Base-by-base conservation (phyloP, 2,329 filamentous ascomycete species). In the Beauveria sp. region DNA sequence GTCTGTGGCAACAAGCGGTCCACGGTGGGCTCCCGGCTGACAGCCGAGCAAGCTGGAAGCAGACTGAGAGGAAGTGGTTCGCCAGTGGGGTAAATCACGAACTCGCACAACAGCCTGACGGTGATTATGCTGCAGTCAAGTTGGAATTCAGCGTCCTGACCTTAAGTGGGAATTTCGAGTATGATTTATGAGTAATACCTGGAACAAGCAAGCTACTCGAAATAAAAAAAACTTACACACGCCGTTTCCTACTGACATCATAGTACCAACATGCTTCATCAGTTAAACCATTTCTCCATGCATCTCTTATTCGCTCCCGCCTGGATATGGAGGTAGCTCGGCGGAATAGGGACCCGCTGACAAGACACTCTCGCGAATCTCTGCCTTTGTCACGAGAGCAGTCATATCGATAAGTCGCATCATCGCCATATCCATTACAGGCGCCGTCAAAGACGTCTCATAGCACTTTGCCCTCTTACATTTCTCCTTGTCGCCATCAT, bases 1-100 rank as follows among this genome's bases (percentile, higher is more conserved):
- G 70, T 75, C 73, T 74, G 74, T 75, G 73, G 74, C 74, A 75
- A 75, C 73, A 67, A 26, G 56, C n/a, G 47, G 20, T 46, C n/a
- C 30, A 16, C 20, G 18, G 50, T 53, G 28, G 28, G 30, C n/a
- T 38, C 24, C 43, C 10, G 22, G 20, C n/a, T 46, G 43, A 38
- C 12, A 38, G 34, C 12, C 30, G 30, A 34, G 12, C 30, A 34
- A 34, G 30, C 30, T 34, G 10, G 4, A 10, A 34, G 10, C 30
- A 34, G 12, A 14, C 12, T 14, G 30, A 14, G 34, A 14, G 34
- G 34, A 38, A 38, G 12, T 38, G 30, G 30, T 34, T 34, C 30
- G 30, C 14, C 30, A 34, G 30, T 14, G 30, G 30, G 4, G 30
- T 34, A 12, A 5, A 34, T 34, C 12, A 14, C 12, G 12, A 34